phyloP scores from a whole-genome alignment of 345 rosid species.

The Erodium maritimum region DNA sequence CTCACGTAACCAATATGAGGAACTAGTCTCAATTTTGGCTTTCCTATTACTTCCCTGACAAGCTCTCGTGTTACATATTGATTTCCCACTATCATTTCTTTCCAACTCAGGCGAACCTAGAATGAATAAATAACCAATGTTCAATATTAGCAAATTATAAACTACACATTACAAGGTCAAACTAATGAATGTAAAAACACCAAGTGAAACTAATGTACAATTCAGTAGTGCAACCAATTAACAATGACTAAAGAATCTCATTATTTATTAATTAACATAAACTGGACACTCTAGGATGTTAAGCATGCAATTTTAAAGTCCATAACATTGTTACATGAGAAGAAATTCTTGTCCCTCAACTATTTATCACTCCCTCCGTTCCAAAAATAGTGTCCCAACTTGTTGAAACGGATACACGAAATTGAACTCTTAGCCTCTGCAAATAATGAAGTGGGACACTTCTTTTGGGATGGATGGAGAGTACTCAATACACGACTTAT shows the following conservation, averaged over 20 bases:
- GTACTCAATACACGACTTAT: too few relatives aligned
- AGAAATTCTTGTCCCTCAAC: not conserved
- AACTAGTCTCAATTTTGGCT: constrained; percentile 59
- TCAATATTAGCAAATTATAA: constrained; percentile 1
- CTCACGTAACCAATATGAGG: constrained; percentile 90
- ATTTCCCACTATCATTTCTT: constrained; percentile 37
- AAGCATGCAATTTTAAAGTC: too few relatives aligned
- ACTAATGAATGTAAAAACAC: too few relatives aligned
- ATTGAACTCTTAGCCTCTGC: too few relatives aligned
- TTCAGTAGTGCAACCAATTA: not conserved
- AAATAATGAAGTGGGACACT: too few relatives aligned
- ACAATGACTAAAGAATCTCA: not conserved
- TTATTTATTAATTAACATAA: too few relatives aligned
- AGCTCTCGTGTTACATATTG: constrained; percentile 42
- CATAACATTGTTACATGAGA: too few relatives aligned
- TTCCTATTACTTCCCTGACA: constrained; percentile 61
- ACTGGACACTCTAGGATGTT: too few relatives aligned
- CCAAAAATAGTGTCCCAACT: too few relatives aligned
- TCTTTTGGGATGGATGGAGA: too few relatives aligned
- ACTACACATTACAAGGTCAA: not conserved
- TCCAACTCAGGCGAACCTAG: constrained; percentile 77
- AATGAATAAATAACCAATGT: constrained; percentile 11
- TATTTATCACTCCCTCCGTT: too few relatives aligned
- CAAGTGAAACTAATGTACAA: not conserved
- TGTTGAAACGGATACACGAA: too few relatives aligned